phyloP scores from a whole-genome alignment of 2,329 filamentous ascomycete species.

The Penicillium sp. region DNA sequence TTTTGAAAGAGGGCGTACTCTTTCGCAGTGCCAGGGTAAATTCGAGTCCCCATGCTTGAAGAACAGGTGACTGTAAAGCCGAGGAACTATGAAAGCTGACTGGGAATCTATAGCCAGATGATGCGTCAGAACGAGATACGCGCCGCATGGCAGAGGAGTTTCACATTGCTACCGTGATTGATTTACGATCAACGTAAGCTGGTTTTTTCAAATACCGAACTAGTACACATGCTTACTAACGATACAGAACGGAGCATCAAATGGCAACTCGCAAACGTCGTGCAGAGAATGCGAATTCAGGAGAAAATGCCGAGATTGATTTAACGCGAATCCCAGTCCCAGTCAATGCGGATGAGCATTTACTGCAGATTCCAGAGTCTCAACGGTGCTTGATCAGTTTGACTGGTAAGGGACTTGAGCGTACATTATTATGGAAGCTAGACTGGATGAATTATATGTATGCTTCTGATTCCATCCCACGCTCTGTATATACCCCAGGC shows the following conservation, averaged over 20 bases:
- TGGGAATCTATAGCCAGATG: constrained; percentile 53
- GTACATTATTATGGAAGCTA: constrained; percentile 65
- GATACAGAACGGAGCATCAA: constrained; percentile 69
- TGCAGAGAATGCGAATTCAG: constrained; percentile 31
- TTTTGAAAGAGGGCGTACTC: constrained; percentile 62
- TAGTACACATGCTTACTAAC: constrained; percentile 1
- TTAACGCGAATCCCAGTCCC: constrained; percentile 43
- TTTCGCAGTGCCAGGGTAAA: constrained; percentile 68
- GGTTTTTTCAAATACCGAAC: background rate
- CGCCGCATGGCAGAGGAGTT: constrained; percentile 59
- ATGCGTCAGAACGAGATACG: constrained; percentile 68
- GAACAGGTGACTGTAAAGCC: background rate
- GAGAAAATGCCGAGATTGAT: constrained; percentile 9
- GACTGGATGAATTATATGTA: constrained; percentile 67
- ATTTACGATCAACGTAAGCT: constrained; percentile 71
- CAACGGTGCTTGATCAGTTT: constrained; percentile 69
- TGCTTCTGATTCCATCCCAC: constrained; percentile 19
- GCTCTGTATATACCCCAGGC: background rate
- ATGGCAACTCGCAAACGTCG: constrained; percentile 65
- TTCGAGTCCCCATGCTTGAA: constrained; percentile 18
- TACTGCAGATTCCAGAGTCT: constrained; percentile 64
- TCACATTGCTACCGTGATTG: constrained; percentile 71
- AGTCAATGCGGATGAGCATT: constrained; percentile 53
- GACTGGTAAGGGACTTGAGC: constrained; percentile 71
- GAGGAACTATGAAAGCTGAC: background rate